Base-by-base conservation (phyloP, 2,329 filamentous ascomycete genomes). In the Fusarium nelsonii region DNA sequence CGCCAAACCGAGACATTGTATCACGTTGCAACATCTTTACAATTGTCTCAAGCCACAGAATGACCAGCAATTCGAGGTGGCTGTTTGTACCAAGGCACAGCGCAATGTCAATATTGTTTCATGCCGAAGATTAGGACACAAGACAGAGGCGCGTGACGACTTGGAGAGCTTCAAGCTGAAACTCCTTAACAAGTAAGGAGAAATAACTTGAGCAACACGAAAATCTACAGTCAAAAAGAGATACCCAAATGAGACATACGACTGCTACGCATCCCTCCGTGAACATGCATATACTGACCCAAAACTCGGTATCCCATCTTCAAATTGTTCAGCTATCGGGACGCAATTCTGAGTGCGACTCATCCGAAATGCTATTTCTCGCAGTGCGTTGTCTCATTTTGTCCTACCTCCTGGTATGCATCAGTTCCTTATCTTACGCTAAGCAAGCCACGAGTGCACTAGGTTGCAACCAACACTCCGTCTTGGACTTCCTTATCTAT, bases 401-500 rank as follows among this genome's bases (percentile, higher is more conserved):
- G 26, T 45, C 44, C 41, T 36, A 55, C 63, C 63, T 56, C 23
- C 28, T 33, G 49, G 44, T 36, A 48, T 53, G 55, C 33, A 33
- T 30, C n/a, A 43, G 33, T 56, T 51, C 40, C 71, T 73, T 73
- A 74, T 74, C 71, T 70, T 59, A 39, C 65, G 56, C 68, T 69
- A 72, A 67, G 37, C 40, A 58, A 53, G 61, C 65, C 64, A 70
- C 68, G 62, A 49, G 45, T 54, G 37, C 62, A 39, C 40, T 41
- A 49, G 52, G 41, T 55, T 41, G 16, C 43, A 59, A 58, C 41
- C 15, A 33, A 23, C 14, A 48, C 51, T 39, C 45, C 44, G 36
- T 50, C 49, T 58, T 15, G 20, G 12, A 41, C 30, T 43, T 48
- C 52, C 50, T 64, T 70, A 65, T 70, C 63, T 68, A 34, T 37